Conservation (phyloP, 2,329 filamentous ascomycete genomes). For the Trichophyton simii region DNA sequence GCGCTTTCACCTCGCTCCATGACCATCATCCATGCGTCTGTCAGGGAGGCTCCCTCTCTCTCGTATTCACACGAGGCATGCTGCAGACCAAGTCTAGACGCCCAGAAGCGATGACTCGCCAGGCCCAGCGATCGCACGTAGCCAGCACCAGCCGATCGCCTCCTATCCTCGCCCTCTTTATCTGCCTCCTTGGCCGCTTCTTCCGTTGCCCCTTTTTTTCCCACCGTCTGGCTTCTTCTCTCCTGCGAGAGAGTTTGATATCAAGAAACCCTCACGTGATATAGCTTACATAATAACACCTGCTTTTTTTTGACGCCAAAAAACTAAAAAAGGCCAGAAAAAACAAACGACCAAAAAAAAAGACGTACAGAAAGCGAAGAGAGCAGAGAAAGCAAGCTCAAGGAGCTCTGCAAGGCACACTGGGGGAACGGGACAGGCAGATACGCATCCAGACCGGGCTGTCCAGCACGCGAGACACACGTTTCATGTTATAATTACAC, state of each 20-base stretch:
- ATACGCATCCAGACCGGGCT: neutral
- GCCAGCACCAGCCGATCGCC: neutral
- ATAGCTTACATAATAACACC: neutral
- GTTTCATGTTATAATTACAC: constrained; percentile 2
- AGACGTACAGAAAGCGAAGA: no score
- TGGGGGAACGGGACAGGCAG: neutral
- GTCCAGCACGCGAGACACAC: neutral
- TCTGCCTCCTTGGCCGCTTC: neutral
- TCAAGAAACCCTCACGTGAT: neutral
- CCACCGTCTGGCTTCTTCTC: neutral
- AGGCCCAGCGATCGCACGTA: neutral
- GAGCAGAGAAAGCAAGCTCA: neutral
- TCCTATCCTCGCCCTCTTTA: neutral
- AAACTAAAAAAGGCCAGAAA: neutral
- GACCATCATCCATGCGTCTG: neutral
- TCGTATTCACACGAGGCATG: constrained; percentile 1
- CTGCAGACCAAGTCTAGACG: neutral
- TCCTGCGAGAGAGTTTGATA: neutral
- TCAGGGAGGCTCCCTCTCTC: neutral
- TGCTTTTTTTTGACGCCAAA: neutral
- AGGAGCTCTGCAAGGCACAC: constrained; percentile 3
- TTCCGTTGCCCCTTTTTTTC: neutral
- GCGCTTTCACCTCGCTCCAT: neutral
- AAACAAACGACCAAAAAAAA: no score
- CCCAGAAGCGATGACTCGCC: neutral